Evolutionary conservation across 1,139 yeast genomes (phyloP).

Genomic region (Scheffersomyces lignicola): DNA sequence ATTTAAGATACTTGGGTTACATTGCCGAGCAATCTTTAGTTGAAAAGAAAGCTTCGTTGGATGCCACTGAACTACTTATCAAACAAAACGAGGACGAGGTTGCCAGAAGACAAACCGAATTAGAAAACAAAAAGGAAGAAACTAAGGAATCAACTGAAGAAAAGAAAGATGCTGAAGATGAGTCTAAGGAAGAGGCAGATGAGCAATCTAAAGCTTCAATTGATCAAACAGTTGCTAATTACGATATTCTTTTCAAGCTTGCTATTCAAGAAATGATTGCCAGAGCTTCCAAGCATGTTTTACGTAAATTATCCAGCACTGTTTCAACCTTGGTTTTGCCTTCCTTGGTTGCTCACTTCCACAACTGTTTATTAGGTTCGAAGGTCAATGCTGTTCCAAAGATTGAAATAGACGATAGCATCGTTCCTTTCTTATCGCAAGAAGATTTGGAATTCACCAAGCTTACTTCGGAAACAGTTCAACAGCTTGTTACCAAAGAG

Average conservation of each 20-base stretch:
- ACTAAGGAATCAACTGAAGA: slow-evolving; percentile 26
- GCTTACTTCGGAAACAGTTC: slow-evolving; percentile 46
- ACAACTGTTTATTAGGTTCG: slow-evolving; percentile 68
- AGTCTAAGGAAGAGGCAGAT: slow-evolving; percentile 23
- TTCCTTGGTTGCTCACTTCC: slow-evolving; percentile 64
- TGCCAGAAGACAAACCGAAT: slow-evolving; percentile 23
- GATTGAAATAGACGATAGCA: slow-evolving; percentile 42
- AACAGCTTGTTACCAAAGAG: slow-evolving; percentile 46
- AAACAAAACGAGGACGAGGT: slow-evolving; percentile 25
- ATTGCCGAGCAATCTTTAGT: slow-evolving; percentile 39
- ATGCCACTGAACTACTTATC: slow-evolving; percentile 20
- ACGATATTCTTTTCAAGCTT: slow-evolving; percentile 47
- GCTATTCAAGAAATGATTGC: slow-evolving; percentile 71
- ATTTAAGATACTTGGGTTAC: slow-evolving; percentile 81
- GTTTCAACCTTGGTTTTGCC: slow-evolving; percentile 61
- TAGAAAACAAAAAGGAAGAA: slow-evolving; percentile 29
- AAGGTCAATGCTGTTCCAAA: slow-evolving; percentile 44
- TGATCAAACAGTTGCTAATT: slow-evolving; percentile 43
- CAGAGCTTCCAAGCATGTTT: slow-evolving; percentile 74
- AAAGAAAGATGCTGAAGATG: slow-evolving; percentile 23
- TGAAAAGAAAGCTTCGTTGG: slow-evolving; percentile 25
- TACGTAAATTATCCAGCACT: slow-evolving; percentile 48
- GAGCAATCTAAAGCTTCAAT: slow-evolving; percentile 40
- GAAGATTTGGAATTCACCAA: slow-evolving; percentile 45
- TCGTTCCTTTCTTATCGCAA: slow-evolving; percentile 42